Base-by-base conservation (phyloP, 192 early-diverging fungal genomes). In the Backusella macrospora region DNA sequence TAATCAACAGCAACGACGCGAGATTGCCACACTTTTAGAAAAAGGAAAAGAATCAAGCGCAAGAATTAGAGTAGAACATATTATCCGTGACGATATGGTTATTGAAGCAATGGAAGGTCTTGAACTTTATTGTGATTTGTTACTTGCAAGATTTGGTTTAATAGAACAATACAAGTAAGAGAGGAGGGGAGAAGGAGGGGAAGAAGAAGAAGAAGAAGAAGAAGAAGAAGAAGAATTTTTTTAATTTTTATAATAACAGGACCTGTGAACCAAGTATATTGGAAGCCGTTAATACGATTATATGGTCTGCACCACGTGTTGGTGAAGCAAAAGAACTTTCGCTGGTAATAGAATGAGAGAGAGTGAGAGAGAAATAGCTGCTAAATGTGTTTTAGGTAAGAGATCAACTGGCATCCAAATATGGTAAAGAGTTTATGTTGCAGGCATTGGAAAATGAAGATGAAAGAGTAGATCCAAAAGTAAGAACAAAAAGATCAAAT, bases 101-200 rank as follows among this genome's bases (percentile, higher is more conserved):
- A 87, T 93, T 21, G 97, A 99, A 80, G 97, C 95, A 1, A 79
- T 98, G 83, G 97, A 99, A 76, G 92, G 97, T 38, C 81, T 98
- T 46, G 95, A 97, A 76, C 87, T 97, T 16, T 95, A 94, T 73
- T 95, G 93, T 71, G 96, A 99, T 73, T 79, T 96, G 23, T 80
- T 99, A n/a, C 71, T 91, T 44, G 93, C 97, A 4, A 88, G 97
- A 13, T 94, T 93, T 74, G 96, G 94, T 0, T 78, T 99, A 38
- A 52, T 99, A 23, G 95, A 97, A 76, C 88, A 90, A 76, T 84
- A 92, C 77, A 92, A 88, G 89, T 89, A 88, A 13, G 83, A 26
- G 7, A 6, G 15, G 49, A 21, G 47, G 13, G 12, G 14, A 48
- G 13, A 48, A 18, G 21, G 3, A 52, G 8, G 21, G 2, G 14